Percentiles rank a stretch among this genome's conserved stretches.
phyloP scores from a whole-genome alignment of 495 filamentous ascomycete genomes.

The Niebla homalea region DNA sequence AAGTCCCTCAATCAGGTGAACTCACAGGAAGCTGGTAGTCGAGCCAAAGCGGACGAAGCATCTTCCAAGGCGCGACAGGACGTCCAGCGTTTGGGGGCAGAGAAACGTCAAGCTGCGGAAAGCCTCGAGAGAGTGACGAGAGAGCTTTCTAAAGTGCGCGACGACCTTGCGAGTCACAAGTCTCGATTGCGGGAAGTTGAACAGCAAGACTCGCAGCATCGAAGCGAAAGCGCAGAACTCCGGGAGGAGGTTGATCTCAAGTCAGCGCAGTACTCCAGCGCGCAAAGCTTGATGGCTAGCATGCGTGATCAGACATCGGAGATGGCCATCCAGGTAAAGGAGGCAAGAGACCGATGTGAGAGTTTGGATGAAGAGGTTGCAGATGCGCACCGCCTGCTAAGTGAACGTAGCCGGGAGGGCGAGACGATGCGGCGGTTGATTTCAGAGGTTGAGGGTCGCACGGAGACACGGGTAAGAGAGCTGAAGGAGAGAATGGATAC shows the following conservation, averaged over 20 bases:
- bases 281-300: slow-evolving; percentile 72
- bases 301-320: slow-evolving; percentile 88
- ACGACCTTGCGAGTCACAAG: slow-evolving; percentile 52
- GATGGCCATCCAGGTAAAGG: slow-evolving; percentile 84
- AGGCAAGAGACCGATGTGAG: slow-evolving; percentile 68
- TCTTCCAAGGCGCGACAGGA: slow-evolving; percentile 57
- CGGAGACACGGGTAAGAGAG: slow-evolving; percentile 68
- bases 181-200: slow-evolving; percentile 56
- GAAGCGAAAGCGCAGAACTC: slow-evolving; percentile 48
- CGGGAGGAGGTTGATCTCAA: slow-evolving; percentile 75
- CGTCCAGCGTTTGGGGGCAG: slow-evolving; percentile 57
- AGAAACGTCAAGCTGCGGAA: slow-evolving; percentile 63
- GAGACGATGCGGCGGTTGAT: slow-evolving; percentile 90
- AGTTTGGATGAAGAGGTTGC: slow-evolving; percentile 86
- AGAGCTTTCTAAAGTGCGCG: slow-evolving; percentile 56
- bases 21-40: slow-evolving; percentile 55
- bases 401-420: slow-evolving; percentile 81
- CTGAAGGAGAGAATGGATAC: slow-evolving; percentile 83
- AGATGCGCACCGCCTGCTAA: slow-evolving; percentile 77
- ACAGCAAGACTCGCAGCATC: slow-evolving; percentile 50
- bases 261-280: slow-evolving; percentile 69
- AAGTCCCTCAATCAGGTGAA: slow-evolving; percentile 62
- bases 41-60: slow-evolving; percentile 64
- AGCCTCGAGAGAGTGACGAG: slow-evolving; percentile 49
- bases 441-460: slow-evolving; percentile 69